Percentiles rank a stretch among this genome's conserved stretches.
phyloP scores from a whole-genome alignment of 2,329 filamentous ascomycete species.

The Apiospora koreana region DNA sequence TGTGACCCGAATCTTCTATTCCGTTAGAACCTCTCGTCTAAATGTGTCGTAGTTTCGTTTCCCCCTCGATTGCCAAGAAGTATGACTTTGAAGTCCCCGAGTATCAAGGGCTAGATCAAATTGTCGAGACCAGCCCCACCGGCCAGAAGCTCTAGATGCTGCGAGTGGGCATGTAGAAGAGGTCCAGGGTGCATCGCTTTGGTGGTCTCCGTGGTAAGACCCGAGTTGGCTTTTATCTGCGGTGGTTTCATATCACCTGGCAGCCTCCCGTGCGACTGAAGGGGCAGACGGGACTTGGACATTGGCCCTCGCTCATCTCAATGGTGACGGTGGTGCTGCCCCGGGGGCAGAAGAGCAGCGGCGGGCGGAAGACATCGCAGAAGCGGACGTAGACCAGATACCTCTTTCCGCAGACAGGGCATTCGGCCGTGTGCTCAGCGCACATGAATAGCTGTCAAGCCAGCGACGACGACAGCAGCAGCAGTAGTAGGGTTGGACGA shows the following conservation, averaged over 20 bases:
- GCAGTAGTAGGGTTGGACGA: not conserved
- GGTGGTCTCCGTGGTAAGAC: not conserved
- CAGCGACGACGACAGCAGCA: not conserved
- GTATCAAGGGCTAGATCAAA: conserved; percentile 86
- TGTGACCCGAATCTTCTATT: not conserved
- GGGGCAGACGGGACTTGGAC: conserved; percentile 60
- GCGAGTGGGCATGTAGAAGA: conserved; percentile 9
- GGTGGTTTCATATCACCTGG: conserved; percentile 49
- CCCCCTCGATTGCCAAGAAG: conserved; percentile 75
- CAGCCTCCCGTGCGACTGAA: conserved; percentile 60
- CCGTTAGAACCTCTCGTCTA: conserved; percentile 13
- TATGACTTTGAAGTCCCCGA: conserved; percentile 81
- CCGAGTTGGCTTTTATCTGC: conserved; percentile 9
- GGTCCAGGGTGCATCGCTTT: not conserved
- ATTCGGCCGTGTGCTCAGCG: conserved; percentile 56
- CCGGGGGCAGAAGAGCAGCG: conserved; percentile 47
- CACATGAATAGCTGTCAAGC: conserved; percentile 52
- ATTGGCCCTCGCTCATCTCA: conserved; percentile 54
- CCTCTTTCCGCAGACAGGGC: conserved; percentile 60
- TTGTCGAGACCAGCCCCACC: conserved; percentile 69
- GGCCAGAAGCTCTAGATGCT: conserved; percentile 54
- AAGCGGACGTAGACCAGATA: conserved; percentile 61
- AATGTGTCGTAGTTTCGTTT: conserved; percentile 66
- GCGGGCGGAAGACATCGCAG: conserved; percentile 52
- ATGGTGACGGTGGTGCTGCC: conserved; percentile 41